phyloP scores from a whole-genome alignment of 495 filamentous ascomycete species.

The Trichoderma gamsii region DNA sequence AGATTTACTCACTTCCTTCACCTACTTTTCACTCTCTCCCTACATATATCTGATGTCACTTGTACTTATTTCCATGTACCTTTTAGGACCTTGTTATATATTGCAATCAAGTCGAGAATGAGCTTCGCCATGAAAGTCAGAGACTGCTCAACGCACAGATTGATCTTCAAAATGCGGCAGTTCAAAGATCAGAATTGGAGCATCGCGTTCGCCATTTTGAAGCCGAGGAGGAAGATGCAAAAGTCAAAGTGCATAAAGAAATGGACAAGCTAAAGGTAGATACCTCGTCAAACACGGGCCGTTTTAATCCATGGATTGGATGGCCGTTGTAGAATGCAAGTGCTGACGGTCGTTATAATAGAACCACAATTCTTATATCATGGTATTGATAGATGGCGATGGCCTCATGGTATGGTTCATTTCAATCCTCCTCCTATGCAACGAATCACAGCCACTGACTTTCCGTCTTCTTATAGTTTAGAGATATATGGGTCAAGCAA shows the following conservation, averaged over 20 bases:
- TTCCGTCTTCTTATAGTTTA: constrained; percentile 44
- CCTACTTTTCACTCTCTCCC: no score
- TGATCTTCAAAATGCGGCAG: constrained; percentile 37
- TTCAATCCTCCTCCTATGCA: background rate
- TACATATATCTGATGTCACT: no score
- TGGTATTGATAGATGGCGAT: constrained; percentile 73
- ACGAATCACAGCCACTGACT: background rate
- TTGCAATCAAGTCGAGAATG: constrained; percentile 29
- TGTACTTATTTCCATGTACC: no score
- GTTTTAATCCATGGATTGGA: background rate
- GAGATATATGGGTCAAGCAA: constrained; percentile 54
- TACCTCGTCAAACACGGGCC: background rate
- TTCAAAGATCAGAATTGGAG: constrained; percentile 39
- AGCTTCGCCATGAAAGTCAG: constrained; percentile 33
- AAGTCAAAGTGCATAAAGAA: background rate
- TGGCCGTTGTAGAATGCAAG: background rate
- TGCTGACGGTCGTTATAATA: constrained; percentile 25
- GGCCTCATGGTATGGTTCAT: constrained; percentile 55
- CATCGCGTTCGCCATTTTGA: constrained; percentile 31
- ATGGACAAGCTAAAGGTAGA: background rate
- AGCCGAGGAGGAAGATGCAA: constrained; percentile 23
- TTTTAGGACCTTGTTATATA: constrained; percentile 41
- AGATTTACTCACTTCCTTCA: no score
- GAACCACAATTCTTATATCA: constrained; percentile 70
- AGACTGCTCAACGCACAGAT: constrained; percentile 30